Evolutionary conservation across 73 alveolate genomes (phyloP).

Genomic region (Tetrahymena borealis): DNA sequence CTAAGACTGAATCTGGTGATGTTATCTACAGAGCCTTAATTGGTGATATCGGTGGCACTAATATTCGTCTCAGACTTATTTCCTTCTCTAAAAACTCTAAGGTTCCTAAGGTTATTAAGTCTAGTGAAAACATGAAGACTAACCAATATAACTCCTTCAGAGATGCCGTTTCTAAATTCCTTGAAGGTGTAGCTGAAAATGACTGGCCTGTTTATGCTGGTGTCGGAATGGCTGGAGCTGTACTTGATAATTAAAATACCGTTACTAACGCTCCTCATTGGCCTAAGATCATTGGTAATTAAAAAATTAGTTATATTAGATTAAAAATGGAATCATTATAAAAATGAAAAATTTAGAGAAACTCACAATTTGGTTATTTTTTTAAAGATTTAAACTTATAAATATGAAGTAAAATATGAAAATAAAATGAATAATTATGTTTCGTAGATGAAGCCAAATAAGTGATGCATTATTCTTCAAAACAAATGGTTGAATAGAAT

Average conservation of each 20-base stretch:
- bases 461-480: no score
- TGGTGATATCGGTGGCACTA: slow-evolving; percentile 41
- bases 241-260: slow-evolving; percentile 12
- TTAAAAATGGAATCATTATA: no score
- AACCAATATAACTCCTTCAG: slow-evolving; percentile 5
- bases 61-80: slow-evolving; percentile 3
- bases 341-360: no score
- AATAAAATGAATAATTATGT: no score
- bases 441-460: no score
- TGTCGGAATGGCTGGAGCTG: slow-evolving; percentile 38
- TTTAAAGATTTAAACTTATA: no score
- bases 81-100: background rate
- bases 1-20: background rate
- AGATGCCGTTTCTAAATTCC: slow-evolving; percentile 7
- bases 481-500: no score
- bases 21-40: background rate
- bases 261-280: slow-evolving; percentile 34
- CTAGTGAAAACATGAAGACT: background rate
- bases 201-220: slow-evolving; percentile 12
- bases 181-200: slow-evolving; percentile 3
- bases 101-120: background rate
- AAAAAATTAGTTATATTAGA: no score
- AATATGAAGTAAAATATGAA: no score
- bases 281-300: slow-evolving; percentile 30
- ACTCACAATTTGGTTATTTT: no score